These are phyloP conservation scores for Russula brevipes DNA, from an alignment of 768 basidiomycete species.

Conservation along the genomic window DNA sequence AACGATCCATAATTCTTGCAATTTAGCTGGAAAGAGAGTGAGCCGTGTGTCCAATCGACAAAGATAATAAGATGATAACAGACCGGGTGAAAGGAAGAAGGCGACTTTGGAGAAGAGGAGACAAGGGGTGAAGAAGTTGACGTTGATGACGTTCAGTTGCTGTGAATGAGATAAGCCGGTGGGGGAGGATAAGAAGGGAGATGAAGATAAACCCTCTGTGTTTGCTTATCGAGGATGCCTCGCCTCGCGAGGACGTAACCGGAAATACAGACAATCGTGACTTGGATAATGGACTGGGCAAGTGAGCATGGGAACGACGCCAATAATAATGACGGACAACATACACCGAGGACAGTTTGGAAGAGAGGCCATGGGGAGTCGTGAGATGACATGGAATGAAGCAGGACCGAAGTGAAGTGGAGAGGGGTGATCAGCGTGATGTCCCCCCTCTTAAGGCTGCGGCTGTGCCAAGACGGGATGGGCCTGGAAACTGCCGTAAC, in stretches of 20 bases:
- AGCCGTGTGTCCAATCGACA: background rate
- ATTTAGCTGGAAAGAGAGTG: conserved; percentile 46
- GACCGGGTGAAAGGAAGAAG: conserved; percentile 72
- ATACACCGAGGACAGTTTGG: conserved; percentile 53
- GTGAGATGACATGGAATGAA: conserved; percentile 10
- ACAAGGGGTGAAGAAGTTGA: conserved; percentile 84
- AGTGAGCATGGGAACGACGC: background rate
- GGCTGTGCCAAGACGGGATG: no score
- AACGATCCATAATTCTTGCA: conserved; percentile 78
- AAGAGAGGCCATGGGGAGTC: conserved; percentile 43
- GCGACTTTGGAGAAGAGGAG: conserved; percentile 94
- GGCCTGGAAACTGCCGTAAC: no score
- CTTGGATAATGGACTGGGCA: conserved; percentile 77
- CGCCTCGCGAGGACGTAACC: conserved; percentile 75
- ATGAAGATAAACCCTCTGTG: conserved; percentile 63
- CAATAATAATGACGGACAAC: conserved; percentile 13
- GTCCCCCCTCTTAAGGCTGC: no score
- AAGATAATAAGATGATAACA: conserved; percentile 15
- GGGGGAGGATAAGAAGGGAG: background rate
- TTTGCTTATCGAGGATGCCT: conserved; percentile 83
- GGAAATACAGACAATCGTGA: conserved; percentile 78
- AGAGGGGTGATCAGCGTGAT: background rate
- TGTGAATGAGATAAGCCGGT: conserved; percentile 28
- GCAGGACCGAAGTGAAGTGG: background rate
- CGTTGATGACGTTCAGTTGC: conserved; percentile 78